Base-by-base conservation (phyloP, 495 filamentous ascomycete genomes). In the Staphylotrichum tortipilum region DNA sequence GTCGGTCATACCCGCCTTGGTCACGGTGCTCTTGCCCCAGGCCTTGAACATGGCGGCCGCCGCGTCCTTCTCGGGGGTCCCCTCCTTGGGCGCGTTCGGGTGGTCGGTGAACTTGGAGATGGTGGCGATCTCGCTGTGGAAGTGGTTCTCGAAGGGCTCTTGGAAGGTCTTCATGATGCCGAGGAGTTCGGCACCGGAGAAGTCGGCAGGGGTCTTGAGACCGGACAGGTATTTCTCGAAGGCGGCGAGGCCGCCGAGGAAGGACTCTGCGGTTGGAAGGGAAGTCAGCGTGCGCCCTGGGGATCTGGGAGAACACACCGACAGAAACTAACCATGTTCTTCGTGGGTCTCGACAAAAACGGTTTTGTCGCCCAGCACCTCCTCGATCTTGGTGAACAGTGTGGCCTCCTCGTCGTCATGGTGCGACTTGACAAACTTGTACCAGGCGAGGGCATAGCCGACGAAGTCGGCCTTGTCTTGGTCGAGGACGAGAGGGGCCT, bases 331-430 rank as follows among this genome's bases (percentile, higher is more conserved):
- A 76, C 73, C 68, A 54, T 79, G 76, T 56, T 79, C 76, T 30
- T 66, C 59, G 53, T 77, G 72, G 0, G 74, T 74, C 38, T 52
- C 71, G 7, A 52, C 69, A 62, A 72, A 77, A 18, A 76, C 55
- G 1, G 56, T 60, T 52, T 69, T 68, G 55, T 74, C 70, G 26
- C 65, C 53, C 37, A 78, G 51, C 29, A 76, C 56, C 18, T 68
- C 68, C 55, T 72, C 75, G 26, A 79, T 66, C 53, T 75, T 73
- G 58, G 71, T 68, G 57, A 79, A 79, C 7, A 79, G 62, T 4
- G 61, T 63, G 12, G 49, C 58, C 50, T 79, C 77, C 54, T 78
- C 77, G 54, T 76, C 73, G 51, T 75, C 73, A 55, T 78, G 75
- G 56, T 79, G 77, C 30, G 63, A 65, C 53, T 70, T 73, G 35